Percentiles rank a stretch among this genome's conserved stretches.
Conservation (phyloP, 73 alveolate species). For the Urostyla sp. region DNA sequence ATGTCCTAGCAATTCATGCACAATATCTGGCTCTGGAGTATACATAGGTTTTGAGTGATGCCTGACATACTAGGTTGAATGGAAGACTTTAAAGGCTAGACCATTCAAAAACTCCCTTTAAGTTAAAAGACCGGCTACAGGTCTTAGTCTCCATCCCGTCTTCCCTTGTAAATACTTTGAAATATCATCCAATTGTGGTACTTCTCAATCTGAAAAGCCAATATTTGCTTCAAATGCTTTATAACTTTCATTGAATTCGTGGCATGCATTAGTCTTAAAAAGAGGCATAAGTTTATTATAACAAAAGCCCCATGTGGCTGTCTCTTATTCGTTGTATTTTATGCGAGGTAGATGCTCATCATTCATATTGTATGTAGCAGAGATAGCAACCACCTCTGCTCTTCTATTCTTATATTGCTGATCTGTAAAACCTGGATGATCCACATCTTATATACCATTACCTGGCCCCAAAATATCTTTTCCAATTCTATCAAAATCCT, state of each 20-base stretch:
- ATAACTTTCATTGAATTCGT: conserved; percentile 24
- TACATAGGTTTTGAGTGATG: conserved; percentile 80
- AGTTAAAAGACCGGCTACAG: conserved; percentile 79
- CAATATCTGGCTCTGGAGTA: conserved; percentile 87
- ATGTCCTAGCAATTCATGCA: conserved; percentile 83
- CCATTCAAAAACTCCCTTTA: conserved; percentile 81
- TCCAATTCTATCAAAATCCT: conserved; percentile 69
- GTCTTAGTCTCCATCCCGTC: conserved; percentile 81
- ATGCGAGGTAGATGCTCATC: conserved; percentile 55
- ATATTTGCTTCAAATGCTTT: conserved; percentile 40
- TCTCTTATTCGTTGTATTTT: conserved; percentile 60
- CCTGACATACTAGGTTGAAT: conserved; percentile 65
- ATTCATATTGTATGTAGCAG: conserved; percentile 29
- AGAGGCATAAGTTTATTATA: conserved; percentile 36
- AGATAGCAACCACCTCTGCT: conserved; percentile 49
- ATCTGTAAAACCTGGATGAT: conserved; percentile 71
- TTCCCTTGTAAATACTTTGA: conserved; percentile 60
- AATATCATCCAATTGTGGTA: conserved; percentile 64
- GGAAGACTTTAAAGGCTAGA: conserved; percentile 75
- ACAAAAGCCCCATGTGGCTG: conserved; percentile 60
- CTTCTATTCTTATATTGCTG: conserved; percentile 61
- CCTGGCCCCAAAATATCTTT: conserved; percentile 34
- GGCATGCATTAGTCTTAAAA: conserved; percentile 35
- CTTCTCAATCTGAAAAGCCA: not conserved
- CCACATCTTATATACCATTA: conserved; percentile 48